Conservation (phyloP, 768 basidiomycete genomes). For the Lactarius deliciosus region DNA sequence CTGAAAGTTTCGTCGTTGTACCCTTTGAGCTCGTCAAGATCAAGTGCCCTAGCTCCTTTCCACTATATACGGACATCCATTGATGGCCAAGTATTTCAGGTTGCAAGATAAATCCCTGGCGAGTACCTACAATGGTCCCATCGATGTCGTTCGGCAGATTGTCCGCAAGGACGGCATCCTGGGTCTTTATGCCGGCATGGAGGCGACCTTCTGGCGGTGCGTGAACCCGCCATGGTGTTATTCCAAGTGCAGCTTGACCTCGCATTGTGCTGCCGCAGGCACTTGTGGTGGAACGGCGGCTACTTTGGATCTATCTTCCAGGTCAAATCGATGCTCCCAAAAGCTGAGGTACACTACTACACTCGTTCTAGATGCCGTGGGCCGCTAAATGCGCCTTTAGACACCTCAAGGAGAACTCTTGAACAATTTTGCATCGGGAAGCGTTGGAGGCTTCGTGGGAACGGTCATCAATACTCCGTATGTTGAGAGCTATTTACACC, state of each 20-base stretch:
- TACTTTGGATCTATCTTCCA: conserved; percentile 94
- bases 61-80: background rate
- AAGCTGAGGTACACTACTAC: conserved; percentile 62
- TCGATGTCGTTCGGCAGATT: conserved; percentile 85
- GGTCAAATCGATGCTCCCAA: conserved; percentile 76
- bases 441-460: conserved; percentile 86
- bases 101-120: conserved; percentile 79
- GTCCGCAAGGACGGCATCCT: conserved; percentile 75
- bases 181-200: conserved; percentile 93
- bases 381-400: conserved; percentile 1
- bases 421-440: conserved; percentile 92
- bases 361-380: background rate
- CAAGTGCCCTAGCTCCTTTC: conserved; percentile 45
- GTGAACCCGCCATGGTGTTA: conserved; percentile 16
- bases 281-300: conserved; percentile 91
- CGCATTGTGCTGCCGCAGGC: conserved; percentile 42
- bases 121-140: conserved; percentile 86
- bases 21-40: conserved; percentile 97
- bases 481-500: conserved; percentile 32
- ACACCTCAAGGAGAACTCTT: conserved; percentile 43
- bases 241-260: background rate
- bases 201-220: conserved; percentile 96
- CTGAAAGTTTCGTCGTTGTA: conserved; percentile 92
- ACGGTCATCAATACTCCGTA: conserved; percentile 92
- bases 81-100: conserved; percentile 38